phyloP scores from a whole-genome alignment of 352 stramenopile genomes.

The Achlya hypogyna region DNA sequence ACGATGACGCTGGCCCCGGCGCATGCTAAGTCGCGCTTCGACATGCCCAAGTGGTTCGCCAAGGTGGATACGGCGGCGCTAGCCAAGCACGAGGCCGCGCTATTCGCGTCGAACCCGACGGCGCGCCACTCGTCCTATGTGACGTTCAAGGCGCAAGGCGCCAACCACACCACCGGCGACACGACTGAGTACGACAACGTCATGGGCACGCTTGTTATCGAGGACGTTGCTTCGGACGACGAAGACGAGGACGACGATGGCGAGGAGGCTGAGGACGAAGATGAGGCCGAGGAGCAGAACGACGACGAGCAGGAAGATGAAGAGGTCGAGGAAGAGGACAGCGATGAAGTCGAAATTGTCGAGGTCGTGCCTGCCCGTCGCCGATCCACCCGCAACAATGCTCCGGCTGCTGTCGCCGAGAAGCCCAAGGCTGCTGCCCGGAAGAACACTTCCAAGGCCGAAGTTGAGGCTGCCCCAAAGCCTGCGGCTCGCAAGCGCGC shows the following conservation, averaged over 20 bases:
- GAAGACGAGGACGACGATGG: slow-evolving; percentile 68
- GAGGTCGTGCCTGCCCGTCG: background rate
- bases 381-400: background rate
- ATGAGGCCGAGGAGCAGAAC: slow-evolving; percentile 29
- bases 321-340: background rate
- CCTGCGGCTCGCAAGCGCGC: too few relatives aligned
- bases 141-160: slow-evolving; percentile 35
- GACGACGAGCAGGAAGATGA: slow-evolving; percentile 17
- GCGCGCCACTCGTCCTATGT: slow-evolving; percentile 1
- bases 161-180: slow-evolving; percentile 51
- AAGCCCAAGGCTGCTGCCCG: background rate
- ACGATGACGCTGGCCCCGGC: slow-evolving; percentile 52
- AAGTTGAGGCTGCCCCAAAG: too few relatives aligned
- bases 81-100: slow-evolving; percentile 34
- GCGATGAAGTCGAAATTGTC: background rate
- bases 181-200: slow-evolving; percentile 77
- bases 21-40: slow-evolving; percentile 81
- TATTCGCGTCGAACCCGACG: slow-evolving; percentile 54
- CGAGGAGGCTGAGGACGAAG: slow-evolving; percentile 62
- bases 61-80: slow-evolving; percentile 37
- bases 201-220: slow-evolving; percentile 63
- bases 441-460: background rate
- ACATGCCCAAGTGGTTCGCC: slow-evolving; percentile 57
- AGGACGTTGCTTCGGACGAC: slow-evolving; percentile 66
- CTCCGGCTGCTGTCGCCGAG: too few relatives aligned